phyloP scores from a whole-genome alignment of 306 rosid species.

The Arachis hypogaea region DNA sequence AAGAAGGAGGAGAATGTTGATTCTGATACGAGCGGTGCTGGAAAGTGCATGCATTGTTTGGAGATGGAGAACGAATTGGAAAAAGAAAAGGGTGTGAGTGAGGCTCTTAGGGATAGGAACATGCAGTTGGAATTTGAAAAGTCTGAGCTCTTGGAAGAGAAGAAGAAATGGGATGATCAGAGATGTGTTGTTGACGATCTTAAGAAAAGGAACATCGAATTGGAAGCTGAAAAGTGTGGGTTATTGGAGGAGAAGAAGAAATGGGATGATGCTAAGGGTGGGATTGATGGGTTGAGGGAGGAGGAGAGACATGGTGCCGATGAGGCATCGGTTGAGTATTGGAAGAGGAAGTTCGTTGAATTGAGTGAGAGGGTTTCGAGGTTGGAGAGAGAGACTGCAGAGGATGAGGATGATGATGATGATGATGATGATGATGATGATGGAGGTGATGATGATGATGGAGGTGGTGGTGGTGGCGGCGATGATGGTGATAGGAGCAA shows the following conservation, averaged over 20 bases:
- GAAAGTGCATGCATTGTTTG: background rate
- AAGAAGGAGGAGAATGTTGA: background rate
- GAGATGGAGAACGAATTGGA: background rate
- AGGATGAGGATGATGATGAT: background rate
- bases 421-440: background rate
- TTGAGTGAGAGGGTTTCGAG: background rate
- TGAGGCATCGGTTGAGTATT: background rate
- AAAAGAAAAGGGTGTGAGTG: background rate
- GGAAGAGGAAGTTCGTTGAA: conserved; percentile 3
- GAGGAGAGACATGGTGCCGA: background rate
- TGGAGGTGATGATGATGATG: background rate
- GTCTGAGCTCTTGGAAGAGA: background rate
- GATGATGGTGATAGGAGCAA: background rate
- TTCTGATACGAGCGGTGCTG: background rate
- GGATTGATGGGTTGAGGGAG: background rate
- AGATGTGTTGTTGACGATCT: background rate
- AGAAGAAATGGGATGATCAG: background rate
- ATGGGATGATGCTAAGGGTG: background rate
- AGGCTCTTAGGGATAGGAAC: background rate
- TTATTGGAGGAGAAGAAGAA: background rate
- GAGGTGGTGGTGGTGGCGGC: background rate
- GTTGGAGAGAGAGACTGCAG: background rate
- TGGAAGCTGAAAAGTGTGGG: background rate
- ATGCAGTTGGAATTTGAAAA: background rate
- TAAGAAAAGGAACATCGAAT: background rate